Conservation (phyloP, 169 alveolate species). For the Theileria equi region DNA sequence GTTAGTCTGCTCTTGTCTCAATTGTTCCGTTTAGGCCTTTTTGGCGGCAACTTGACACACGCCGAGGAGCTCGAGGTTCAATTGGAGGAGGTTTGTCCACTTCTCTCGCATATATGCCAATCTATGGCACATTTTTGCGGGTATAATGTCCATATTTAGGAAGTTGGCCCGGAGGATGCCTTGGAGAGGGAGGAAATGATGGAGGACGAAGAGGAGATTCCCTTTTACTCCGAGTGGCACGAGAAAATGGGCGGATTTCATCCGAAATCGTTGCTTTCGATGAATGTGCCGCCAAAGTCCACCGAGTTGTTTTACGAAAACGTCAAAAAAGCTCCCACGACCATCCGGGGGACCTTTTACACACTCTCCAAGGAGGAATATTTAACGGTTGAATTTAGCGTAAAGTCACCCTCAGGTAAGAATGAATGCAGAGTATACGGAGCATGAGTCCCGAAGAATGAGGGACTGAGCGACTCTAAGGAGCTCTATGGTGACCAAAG, state of each 20-base stretch:
- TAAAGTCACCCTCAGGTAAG: constrained; percentile 60
- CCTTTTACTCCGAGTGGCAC: constrained; percentile 57
- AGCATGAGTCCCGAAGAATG: no score
- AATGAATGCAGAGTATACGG: no score
- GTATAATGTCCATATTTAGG: no score
- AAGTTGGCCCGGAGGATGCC: constrained; percentile 40
- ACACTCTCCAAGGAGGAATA: constrained; percentile 53
- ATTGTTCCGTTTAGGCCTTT: no score
- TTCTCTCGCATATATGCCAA: no score
- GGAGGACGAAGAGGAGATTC: constrained; percentile 23
- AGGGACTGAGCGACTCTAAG: no score
- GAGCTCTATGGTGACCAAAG: no score
- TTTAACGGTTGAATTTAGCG: constrained; percentile 16
- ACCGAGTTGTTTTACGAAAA: constrained; percentile 50
- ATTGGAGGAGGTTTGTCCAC: no score
- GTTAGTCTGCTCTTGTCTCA: no score
- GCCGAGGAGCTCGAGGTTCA: no score
- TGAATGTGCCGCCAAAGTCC: constrained; percentile 40
- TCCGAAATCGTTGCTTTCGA: constrained; percentile 40
- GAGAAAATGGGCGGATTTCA: constrained; percentile 62
- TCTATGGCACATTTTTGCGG: no score
- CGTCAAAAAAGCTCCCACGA: constrained; percentile 36
- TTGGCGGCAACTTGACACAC: no score
- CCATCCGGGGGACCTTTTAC: constrained; percentile 59
- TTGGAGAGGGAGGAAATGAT: constrained; percentile 47